Conservation (phyloP, 495 filamentous ascomycete species). For the Aspergillus incahuasiensis region DNA sequence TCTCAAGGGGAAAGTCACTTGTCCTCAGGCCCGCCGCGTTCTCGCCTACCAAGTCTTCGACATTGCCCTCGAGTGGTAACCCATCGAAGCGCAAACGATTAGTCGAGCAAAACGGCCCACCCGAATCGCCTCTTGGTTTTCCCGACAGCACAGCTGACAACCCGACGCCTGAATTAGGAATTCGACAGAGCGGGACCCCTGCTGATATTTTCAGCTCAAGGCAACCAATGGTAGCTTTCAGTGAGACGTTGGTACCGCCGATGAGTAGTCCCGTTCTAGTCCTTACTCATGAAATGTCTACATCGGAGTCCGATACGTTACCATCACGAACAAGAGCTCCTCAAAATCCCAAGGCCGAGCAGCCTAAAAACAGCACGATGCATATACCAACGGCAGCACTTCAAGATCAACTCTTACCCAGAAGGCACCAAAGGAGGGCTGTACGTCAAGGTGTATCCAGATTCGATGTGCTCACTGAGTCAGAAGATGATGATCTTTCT, state of each 20-base stretch:
- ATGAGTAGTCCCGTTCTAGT: constrained; percentile 34
- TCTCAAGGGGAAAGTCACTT: constrained; percentile 32
- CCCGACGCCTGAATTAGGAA: constrained; percentile 1
- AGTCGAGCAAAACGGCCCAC: constrained; percentile 19
- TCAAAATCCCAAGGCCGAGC: not conserved
- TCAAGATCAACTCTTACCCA: constrained; percentile 44
- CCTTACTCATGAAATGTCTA: constrained; percentile 14
- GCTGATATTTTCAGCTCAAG: constrained; percentile 12
- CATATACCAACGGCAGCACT: constrained; percentile 44
- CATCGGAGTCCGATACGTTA: constrained; percentile 17
- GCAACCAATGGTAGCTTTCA: constrained; percentile 34
- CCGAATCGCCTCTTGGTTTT: constrained; percentile 20
- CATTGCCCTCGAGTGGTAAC: constrained; percentile 24
- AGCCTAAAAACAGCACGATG: constrained; percentile 24
- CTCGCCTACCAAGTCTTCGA: constrained; percentile 18
- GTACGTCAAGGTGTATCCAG: constrained; percentile 16
- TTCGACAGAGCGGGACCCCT: not conserved
- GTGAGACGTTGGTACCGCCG: constrained; percentile 50
- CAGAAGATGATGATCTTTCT: constrained; percentile 32
- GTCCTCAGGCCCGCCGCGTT: constrained; percentile 18
- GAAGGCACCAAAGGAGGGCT: constrained; percentile 33
- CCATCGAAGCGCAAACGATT: constrained; percentile 39
- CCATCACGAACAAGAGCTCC: constrained; percentile 21
- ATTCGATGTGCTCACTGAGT: constrained; percentile 24
- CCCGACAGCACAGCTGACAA: constrained; percentile 22